Base-by-base conservation (phyloP, 257 asterid genomes). In the Solanum raphanifolium region DNA sequence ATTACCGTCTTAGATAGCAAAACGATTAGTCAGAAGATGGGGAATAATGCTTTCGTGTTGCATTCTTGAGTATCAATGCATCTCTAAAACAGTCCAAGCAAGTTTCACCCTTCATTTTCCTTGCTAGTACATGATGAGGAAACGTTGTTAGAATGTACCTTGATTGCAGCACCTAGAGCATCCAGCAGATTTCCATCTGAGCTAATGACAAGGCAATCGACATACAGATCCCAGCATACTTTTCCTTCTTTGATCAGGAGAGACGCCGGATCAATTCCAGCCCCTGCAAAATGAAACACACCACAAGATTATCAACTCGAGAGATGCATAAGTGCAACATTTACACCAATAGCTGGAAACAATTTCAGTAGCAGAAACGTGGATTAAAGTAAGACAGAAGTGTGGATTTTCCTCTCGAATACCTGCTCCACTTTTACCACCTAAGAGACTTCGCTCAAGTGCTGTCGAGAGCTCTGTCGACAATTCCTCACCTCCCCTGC, bases 361-460 rank as follows among this genome's bases (percentile, higher is more conserved):
- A 39, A 39, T 29, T 55, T 23, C 83, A 75, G 58, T 39, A 76
- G 83, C 21, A 39, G 35, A 76, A 38, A 75, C 7, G 31, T 46
- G 29, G 25, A 10, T 12, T 16, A 18, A 13, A 13, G 29, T 48
- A 48, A 48, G 18, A 81, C 41, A 81, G 15, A 79, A 46, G 85
- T 46, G 83, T n/a, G 13, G 35, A 39, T 31, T 78, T 52, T n/a
- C n/a, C 46, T 32, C 52, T 76, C 34, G n/a, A 48, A 13, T 91
- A 95, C 98, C 99, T 94, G 94, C 96, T 29, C 98, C 99, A 89
- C 97, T 95, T 94, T 93, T 96, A 90, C 98, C 97, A 86, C 98
- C 99, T 93, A 95, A 89, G 62, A 96, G 94, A 91, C 98, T 94
- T 75, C 91, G 89, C 84, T 95, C 92, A 89, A 95, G 98, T 83